phyloP scores from a whole-genome alignment of 2,329 filamentous ascomycete species.

The Aspergillus versicolor region DNA sequence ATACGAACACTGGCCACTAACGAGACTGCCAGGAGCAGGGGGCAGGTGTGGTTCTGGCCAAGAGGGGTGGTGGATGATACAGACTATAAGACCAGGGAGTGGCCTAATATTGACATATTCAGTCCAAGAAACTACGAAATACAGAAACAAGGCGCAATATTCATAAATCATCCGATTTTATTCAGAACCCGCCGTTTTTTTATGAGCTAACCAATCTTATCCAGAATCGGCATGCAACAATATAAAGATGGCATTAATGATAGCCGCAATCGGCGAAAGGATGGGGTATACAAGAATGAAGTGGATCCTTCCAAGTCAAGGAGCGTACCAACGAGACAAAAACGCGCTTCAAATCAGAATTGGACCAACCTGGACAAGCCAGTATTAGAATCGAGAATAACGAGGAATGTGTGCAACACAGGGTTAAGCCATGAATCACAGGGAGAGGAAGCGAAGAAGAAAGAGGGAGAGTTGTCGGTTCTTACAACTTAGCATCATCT shows the following conservation, averaged over 20 bases:
- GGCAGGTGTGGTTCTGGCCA: no score
- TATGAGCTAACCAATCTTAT: slow-evolving; percentile 14
- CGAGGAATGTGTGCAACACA: background rate
- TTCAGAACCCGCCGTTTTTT: slow-evolving; percentile 8
- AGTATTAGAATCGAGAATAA: slow-evolving; percentile 14
- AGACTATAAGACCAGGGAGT: no score
- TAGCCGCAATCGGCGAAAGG: slow-evolving; percentile 16
- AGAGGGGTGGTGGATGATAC: no score
- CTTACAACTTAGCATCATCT: slow-evolving; percentile 38
- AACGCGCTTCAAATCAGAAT: slow-evolving; percentile 22
- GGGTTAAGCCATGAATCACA: background rate
- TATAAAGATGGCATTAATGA: slow-evolving; percentile 16
- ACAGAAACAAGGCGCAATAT: background rate
- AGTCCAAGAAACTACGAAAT: no score
- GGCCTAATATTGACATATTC: no score
- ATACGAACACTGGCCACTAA: background rate
- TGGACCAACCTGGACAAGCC: slow-evolving; percentile 17
- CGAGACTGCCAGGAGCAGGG: no score
- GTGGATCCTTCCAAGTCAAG: slow-evolving; percentile 19
- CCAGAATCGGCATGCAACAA: slow-evolving; percentile 15
- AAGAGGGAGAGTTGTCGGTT: slow-evolving; percentile 6
- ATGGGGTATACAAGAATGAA: slow-evolving; percentile 25
- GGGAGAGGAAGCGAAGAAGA: background rate
- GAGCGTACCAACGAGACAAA: slow-evolving; percentile 13
- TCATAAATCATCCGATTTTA: slow-evolving; percentile 18